Evolutionary conservation across 2,329 filamentous ascomycete genomes (phyloP).

Genomic region (Thelonectria olida): DNA sequence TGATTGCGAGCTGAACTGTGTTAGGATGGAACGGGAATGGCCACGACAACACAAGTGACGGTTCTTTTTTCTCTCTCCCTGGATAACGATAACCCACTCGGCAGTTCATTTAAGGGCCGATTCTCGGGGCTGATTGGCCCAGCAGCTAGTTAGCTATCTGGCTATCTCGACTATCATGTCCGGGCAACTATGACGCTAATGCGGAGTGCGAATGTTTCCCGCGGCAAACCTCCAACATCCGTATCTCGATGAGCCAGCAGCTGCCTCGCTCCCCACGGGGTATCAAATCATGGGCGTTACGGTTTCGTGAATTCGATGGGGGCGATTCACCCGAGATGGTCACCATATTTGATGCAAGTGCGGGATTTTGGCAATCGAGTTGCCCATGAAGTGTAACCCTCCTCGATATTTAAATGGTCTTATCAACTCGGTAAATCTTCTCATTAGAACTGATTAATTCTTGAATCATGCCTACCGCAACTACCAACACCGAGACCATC

Average conservation of each 20-base stretch:
- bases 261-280: too few relatives aligned
- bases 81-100: too few relatives aligned
- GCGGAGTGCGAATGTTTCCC: neutral
- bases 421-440: neutral
- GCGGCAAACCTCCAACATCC: slow-evolving; percentile 8
- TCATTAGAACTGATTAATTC: neutral
- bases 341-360: too few relatives aligned
- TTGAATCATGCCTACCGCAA: slow-evolving; percentile 1
- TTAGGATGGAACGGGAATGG: too few relatives aligned
- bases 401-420: neutral
- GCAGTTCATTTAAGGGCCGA: slow-evolving; percentile 7
- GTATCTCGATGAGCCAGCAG: too few relatives aligned
- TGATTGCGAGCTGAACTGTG: too few relatives aligned
- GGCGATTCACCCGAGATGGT: too few relatives aligned
- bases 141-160: neutral
- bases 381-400: neutral
- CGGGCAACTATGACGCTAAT: slow-evolving; percentile 4
- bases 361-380: neutral
- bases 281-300: too few relatives aligned
- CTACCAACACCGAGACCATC: slow-evolving; percentile 2
- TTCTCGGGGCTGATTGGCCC: neutral
- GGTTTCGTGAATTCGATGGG: too few relatives aligned
- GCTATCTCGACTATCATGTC: too few relatives aligned
- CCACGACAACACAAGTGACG: too few relatives aligned
- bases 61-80: too few relatives aligned